A percentile compares a stretch with the other conserved stretches of the same genome.
phyloP scores from a whole-genome alignment of 192 early-diverging fungal species.

The Diversispora epigaea region DNA sequence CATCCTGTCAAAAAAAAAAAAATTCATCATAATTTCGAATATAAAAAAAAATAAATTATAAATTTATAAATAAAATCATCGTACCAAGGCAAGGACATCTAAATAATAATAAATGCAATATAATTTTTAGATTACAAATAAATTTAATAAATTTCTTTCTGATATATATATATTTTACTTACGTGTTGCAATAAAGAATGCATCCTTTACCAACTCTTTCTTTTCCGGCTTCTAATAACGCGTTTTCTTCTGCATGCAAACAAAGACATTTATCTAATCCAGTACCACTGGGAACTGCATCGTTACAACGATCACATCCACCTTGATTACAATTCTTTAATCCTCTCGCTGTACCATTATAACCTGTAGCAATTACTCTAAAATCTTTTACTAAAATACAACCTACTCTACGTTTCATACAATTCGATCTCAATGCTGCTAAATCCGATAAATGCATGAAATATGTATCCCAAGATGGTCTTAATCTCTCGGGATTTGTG shows the following conservation, averaged over 20 bases:
- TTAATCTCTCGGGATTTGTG: constrained; percentile 68
- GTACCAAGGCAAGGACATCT: constrained; percentile 70
- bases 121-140: not conserved
- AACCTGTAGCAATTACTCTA: constrained; percentile 95
- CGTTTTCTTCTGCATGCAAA: constrained; percentile 99
- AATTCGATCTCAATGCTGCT: constrained; percentile 88
- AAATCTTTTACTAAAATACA: constrained; percentile 87
- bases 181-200: constrained; percentile 95
- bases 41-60: constrained; percentile 18
- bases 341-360: constrained; percentile 95
- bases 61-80: not conserved
- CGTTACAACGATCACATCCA: constrained; percentile 93
- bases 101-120: constrained; percentile 14
- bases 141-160: not conserved
- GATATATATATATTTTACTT: constrained; percentile 24
- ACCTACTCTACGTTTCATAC: constrained; percentile 98
- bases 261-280: constrained; percentile 88
- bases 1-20: constrained; percentile 65
- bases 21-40: not conserved
- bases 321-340: constrained; percentile 93
- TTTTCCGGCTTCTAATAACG: constrained; percentile 92
- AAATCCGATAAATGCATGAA: constrained; percentile 94
- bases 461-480: constrained; percentile 96
- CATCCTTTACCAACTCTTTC: constrained; percentile 76
- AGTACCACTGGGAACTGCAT: constrained; percentile 72